Conservation (phyloP, 2,329 filamentous ascomycete species). For the Colletotrichum lentis region DNA sequence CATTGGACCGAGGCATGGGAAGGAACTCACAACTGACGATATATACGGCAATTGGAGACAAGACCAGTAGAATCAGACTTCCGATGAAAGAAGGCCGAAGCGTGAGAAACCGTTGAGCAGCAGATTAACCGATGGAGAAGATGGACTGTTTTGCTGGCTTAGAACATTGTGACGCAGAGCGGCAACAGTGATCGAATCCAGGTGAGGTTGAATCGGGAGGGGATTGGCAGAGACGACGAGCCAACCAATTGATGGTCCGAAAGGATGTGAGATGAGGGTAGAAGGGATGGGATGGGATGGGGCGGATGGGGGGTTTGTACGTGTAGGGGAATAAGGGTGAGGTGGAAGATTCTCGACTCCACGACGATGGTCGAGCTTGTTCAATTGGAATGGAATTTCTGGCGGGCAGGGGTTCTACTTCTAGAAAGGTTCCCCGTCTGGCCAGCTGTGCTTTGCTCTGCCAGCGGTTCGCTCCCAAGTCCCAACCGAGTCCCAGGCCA, state of each 20-base stretch:
- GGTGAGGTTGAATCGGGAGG: slow-evolving; percentile 47
- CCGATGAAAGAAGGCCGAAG: slow-evolving; percentile 37
- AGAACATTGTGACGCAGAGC: slow-evolving; percentile 49
- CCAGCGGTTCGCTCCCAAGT: neutral
- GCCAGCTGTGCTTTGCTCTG: slow-evolving; percentile 4
- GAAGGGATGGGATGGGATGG: slow-evolving; percentile 42
- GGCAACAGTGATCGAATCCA: slow-evolving; percentile 46
- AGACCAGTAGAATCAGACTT: slow-evolving; percentile 38
- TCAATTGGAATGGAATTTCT: slow-evolving; percentile 39
- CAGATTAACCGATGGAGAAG: slow-evolving; percentile 32
- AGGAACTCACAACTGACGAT: slow-evolving; percentile 27
- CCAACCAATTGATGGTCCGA: slow-evolving; percentile 37
- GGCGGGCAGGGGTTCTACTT: slow-evolving; percentile 32
- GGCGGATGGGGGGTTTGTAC: slow-evolving; percentile 42
- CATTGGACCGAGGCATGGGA: neutral
- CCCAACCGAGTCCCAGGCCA: too few species aligned
- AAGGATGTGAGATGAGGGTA: slow-evolving; percentile 42
- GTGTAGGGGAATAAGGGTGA: slow-evolving; percentile 49
- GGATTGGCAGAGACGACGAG: slow-evolving; percentile 36
- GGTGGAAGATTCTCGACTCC: slow-evolving; percentile 53
- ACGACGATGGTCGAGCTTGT: slow-evolving; percentile 41
- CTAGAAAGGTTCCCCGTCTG: slow-evolving; percentile 31
- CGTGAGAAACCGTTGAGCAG: slow-evolving; percentile 36
- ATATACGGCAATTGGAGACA: slow-evolving; percentile 30
- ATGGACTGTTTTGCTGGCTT: slow-evolving; percentile 41